phyloP scores from a whole-genome alignment of 2,329 filamentous ascomycete species.

The Tolypocladium nubicola region DNA sequence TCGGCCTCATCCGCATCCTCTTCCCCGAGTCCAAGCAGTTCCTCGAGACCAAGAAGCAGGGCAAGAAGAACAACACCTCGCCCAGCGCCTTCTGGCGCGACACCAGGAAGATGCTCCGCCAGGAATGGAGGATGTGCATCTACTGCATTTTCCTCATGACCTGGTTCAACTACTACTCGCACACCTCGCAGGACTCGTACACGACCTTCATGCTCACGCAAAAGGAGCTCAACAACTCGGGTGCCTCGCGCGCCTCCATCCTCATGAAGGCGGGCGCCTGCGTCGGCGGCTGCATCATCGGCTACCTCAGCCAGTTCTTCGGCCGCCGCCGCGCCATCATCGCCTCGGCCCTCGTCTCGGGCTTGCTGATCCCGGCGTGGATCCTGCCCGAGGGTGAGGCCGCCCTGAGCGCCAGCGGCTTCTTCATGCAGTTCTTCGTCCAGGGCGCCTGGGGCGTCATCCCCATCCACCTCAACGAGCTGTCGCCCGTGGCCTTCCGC shows the following conservation, averaged over 20 bases:
- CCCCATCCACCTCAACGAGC: constrained; percentile 64
- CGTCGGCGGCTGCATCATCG: constrained; percentile 61
- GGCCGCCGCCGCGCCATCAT: constrained; percentile 63
- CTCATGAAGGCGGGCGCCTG: constrained; percentile 72
- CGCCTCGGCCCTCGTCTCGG: constrained; percentile 47
- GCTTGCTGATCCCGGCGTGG: constrained; percentile 56
- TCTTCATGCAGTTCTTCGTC: constrained; percentile 60
- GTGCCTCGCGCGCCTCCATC: constrained; percentile 64
- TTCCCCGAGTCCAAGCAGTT: constrained; percentile 73
- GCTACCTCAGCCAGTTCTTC: constrained; percentile 65
- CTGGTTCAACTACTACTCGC: constrained; percentile 65
- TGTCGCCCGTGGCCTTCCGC: constrained; percentile 59
- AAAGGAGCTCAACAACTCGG: constrained; percentile 55
- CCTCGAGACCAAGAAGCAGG: constrained; percentile 53
- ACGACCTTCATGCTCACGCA: constrained; percentile 69
- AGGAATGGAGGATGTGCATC: constrained; percentile 67
- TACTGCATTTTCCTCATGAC: constrained; percentile 75
- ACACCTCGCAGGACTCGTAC: constrained; percentile 73
- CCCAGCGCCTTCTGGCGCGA: constrained; percentile 55
- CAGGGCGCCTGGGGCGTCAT: constrained; percentile 59
- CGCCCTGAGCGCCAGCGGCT: constrained; percentile 51
- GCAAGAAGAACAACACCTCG: constrained; percentile 33
- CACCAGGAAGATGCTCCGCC: constrained; percentile 53
- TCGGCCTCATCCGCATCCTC: constrained; percentile 55
- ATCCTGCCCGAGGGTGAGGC: constrained; percentile 52